phyloP scores from a whole-genome alignment of 495 filamentous ascomycete species.

The Bombardia bombarda region DNA sequence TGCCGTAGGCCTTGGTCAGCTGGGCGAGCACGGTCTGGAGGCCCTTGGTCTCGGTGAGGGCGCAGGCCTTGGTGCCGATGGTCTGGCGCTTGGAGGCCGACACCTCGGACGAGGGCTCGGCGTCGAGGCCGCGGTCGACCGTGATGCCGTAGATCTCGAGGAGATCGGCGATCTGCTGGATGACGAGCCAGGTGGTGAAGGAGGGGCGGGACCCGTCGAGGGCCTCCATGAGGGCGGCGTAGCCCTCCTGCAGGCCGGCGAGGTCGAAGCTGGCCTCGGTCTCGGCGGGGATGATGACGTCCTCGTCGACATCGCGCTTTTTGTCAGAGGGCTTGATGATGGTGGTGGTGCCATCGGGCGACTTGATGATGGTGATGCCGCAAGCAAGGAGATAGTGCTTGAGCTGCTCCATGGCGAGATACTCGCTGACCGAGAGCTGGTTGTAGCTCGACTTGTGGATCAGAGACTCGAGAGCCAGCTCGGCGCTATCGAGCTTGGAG shows the following conservation, averaged over 20 bases:
- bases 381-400: conserved; percentile 28
- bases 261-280: conserved; percentile 9
- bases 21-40: conserved; percentile 12
- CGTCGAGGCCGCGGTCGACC: conserved; percentile 10
- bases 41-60: conserved; percentile 9
- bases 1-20: conserved; percentile 14
- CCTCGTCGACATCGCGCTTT: conserved; percentile 4
- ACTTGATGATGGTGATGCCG: conserved; percentile 29
- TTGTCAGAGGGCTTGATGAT: conserved; percentile 26
- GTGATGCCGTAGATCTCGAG: conserved; percentile 16
- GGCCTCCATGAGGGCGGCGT: conserved; percentile 5
- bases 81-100: conserved; percentile 27
- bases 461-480: conserved; percentile 12
- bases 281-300: neutral
- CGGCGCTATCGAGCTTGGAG: conserved; percentile 13
- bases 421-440: conserved; percentile 18
- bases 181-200: conserved; percentile 13
- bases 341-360: conserved; percentile 28
- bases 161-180: conserved; percentile 23
- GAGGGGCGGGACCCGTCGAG: conserved; percentile 11
- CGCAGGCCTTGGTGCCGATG: conserved; percentile 14
- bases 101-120: conserved; percentile 1
- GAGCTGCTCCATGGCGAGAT: conserved; percentile 17
- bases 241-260: conserved; percentile 12
- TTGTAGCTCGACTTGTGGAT: conserved; percentile 15